Percentiles rank a stretch among this genome's conserved stretches.
Conservation (phyloP, 768 basidiomycete species). For the Termitomyces heimii region DNA sequence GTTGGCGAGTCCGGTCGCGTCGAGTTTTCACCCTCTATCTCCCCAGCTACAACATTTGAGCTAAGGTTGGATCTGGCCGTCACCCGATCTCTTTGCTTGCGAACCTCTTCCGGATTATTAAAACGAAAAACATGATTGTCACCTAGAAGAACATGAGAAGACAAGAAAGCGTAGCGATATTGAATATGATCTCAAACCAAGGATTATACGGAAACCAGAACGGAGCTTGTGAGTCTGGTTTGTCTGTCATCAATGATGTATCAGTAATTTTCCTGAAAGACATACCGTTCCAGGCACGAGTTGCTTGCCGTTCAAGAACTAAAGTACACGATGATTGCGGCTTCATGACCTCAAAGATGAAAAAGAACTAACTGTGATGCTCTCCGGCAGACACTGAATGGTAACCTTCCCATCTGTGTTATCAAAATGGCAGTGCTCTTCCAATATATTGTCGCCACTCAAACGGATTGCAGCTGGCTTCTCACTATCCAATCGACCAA, state of each 20-base stretch:
- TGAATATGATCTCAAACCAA: constrained; percentile 51
- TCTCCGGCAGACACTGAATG: constrained; percentile 71
- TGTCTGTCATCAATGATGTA: constrained; percentile 6
- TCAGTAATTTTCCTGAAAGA: background rate
- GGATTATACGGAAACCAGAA: constrained; percentile 94
- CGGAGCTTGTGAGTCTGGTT: constrained; percentile 72
- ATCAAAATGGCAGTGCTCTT: constrained; percentile 91
- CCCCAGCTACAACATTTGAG: constrained; percentile 57
- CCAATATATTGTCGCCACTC: constrained; percentile 86
- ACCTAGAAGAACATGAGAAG: constrained; percentile 37
- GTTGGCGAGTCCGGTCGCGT: constrained; percentile 78
- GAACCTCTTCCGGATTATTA: constrained; percentile 92
- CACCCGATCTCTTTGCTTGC: constrained; percentile 82
- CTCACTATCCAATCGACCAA: constrained; percentile 83
- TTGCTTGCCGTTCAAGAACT: constrained; percentile 96
- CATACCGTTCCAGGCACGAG: constrained; percentile 70
- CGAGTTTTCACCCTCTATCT: constrained; percentile 54
- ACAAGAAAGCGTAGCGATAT: background rate
- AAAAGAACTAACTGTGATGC: constrained; percentile 63
- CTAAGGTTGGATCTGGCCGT: constrained; percentile 66
- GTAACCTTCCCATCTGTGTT: constrained; percentile 82
- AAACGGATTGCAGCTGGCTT: constrained; percentile 84
- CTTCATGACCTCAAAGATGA: constrained; percentile 4
- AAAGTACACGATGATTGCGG: constrained; percentile 1
- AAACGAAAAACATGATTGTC: constrained; percentile 98